phyloP scores from a whole-genome alignment of 441 rosid genomes.

The Oxalis stricta region DNA sequence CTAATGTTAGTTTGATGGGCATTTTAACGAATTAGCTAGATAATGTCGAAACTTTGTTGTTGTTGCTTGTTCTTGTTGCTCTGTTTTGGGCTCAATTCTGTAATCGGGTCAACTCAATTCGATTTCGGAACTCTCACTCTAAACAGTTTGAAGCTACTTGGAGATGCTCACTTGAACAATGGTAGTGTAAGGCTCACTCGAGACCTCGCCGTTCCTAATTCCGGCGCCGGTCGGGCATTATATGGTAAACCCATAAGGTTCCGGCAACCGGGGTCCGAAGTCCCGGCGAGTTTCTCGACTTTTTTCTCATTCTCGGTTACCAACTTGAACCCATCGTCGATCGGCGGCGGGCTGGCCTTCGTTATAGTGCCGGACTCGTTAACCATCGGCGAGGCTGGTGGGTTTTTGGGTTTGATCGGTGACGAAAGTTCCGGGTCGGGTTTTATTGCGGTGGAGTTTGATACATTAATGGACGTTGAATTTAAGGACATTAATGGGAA shows the following conservation, averaged over 20 bases:
- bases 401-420: conserved; percentile 45
- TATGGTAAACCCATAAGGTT: conserved; percentile 67
- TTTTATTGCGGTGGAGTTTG: conserved; percentile 85
- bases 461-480: conserved; percentile 77
- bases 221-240: conserved; percentile 66
- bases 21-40: no score
- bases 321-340: conserved; percentile 77
- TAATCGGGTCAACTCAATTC: conserved; percentile 42
- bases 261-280: conserved; percentile 36
- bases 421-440: conserved; percentile 22
- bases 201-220: conserved; percentile 70
- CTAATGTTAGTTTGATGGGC: conserved; percentile 12
- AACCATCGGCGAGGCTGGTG: conserved; percentile 59
- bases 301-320: conserved; percentile 68
- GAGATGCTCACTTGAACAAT: conserved; percentile 82
- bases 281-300: conserved; percentile 60
- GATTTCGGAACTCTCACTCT: conserved; percentile 73
- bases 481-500: conserved; percentile 79
- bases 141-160: conserved; percentile 55
- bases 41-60: conserved; percentile 28
- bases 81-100: conserved; percentile 6
- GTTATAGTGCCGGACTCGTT: conserved; percentile 58
- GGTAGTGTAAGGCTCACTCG: conserved; percentile 70
- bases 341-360: conserved; percentile 95
- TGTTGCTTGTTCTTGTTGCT: conserved; percentile 10